Conservation (phyloP, 2,329 filamentous ascomycete genomes). For the Torrubiella hemipterigena region DNA sequence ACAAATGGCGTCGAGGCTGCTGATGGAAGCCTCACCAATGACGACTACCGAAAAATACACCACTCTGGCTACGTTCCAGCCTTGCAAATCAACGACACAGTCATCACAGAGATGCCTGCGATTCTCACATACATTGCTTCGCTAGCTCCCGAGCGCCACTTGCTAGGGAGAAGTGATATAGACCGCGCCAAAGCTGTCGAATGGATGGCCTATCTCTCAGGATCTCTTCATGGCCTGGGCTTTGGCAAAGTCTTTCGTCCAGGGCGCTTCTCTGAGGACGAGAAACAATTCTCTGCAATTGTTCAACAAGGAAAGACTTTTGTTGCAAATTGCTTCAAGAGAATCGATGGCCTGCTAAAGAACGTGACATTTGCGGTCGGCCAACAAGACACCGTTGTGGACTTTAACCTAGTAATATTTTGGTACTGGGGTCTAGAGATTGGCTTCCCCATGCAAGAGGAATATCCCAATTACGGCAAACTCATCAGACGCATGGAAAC, state of each 20-base stretch:
- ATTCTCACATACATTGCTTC: conserved; percentile 19
- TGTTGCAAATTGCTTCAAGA: conserved; percentile 7
- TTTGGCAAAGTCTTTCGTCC: conserved; percentile 13
- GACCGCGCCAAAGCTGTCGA: neutral
- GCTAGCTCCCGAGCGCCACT: neutral
- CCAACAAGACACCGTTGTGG: conserved; percentile 10
- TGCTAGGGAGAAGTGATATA: neutral
- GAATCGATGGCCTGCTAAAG: conserved; percentile 10
- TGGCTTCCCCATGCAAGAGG: conserved; percentile 7
- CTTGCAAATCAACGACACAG: conserved; percentile 14
- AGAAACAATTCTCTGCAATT: conserved; percentile 7
- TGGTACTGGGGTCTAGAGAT: conserved; percentile 10
- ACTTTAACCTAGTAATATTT: conserved; percentile 12
- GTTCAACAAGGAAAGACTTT: conserved; percentile 6
- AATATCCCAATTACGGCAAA: conserved; percentile 10
- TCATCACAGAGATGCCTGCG: conserved; percentile 20
- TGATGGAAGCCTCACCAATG: conserved; percentile 18
- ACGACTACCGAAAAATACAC: conserved; percentile 17
- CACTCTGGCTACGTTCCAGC: conserved; percentile 18
- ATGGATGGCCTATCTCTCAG: neutral
- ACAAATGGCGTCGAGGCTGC: conserved; percentile 12
- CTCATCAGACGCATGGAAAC: too few species aligned
- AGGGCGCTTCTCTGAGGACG: conserved; percentile 13
- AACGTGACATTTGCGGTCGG: conserved; percentile 10
- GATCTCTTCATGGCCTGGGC: neutral